A percentile compares a stretch with the other conserved stretches of the same genome.
These are phyloP conservation scores for Petunia secreta DNA, from an alignment of 257 asterid species.

Conservation along the genomic window DNA sequence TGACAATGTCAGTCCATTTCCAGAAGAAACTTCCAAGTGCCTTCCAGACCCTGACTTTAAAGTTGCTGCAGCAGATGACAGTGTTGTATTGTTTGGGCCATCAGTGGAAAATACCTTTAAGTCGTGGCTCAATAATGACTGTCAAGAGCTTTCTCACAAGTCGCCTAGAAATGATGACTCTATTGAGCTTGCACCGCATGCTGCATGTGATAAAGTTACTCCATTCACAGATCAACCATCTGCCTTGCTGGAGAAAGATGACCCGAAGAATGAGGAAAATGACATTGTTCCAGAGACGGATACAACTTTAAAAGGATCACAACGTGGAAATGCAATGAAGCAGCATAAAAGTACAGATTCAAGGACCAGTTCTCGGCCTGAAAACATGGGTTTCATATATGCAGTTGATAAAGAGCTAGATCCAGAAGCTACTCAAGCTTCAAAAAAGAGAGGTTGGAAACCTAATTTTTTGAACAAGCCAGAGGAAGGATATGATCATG, in stretches of 20 bases:
- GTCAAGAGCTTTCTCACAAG: background rate
- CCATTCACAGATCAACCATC: conserved; percentile 11
- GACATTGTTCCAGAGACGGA: background rate
- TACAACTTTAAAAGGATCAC: conserved; percentile 9
- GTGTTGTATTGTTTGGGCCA: background rate
- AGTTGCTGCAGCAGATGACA: background rate
- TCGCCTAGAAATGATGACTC: background rate
- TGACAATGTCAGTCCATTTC: background rate
- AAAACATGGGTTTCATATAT: conserved; percentile 12
- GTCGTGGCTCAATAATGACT: background rate
- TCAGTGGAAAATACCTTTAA: background rate
- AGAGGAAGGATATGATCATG: conserved; percentile 31
- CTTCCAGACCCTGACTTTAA: background rate
- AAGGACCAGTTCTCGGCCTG: conserved; percentile 9
- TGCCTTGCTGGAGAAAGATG: conserved; percentile 3
- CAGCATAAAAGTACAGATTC: conserved; percentile 25
- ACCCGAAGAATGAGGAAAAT: background rate
- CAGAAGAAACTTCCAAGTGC: background rate
- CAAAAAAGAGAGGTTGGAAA: conserved; percentile 27
- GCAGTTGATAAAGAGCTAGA: background rate
- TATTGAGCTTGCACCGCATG: conserved; percentile 23
- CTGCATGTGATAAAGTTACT: conserved; percentile 18
- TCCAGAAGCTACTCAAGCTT: conserved; percentile 16
- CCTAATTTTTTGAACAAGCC: conserved; percentile 29
- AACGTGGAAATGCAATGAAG: conserved; percentile 16